Conservation (phyloP, 73 alveolate genomes). For the Tetrahymena malaccensis region DNA sequence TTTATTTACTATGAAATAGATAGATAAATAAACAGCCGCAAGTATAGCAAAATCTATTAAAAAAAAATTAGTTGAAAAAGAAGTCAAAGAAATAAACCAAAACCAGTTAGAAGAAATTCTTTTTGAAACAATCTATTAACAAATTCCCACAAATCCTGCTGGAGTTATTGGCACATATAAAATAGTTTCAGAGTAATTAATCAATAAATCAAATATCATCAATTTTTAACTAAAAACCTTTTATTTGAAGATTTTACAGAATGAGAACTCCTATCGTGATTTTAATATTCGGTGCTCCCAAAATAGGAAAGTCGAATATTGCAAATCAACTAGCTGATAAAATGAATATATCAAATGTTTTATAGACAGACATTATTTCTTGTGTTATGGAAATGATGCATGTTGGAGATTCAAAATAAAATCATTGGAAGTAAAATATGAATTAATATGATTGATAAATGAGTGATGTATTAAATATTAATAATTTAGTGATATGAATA, state of each 20-base stretch:
- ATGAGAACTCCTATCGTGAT: conserved; percentile 59
- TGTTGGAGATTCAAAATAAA: background rate
- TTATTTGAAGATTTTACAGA: conserved; percentile 35
- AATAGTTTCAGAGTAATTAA: conserved; percentile 54
- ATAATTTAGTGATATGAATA: background rate
- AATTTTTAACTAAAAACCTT: too few relatives aligned
- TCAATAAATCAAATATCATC: too few relatives aligned
- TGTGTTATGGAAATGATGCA: conserved; percentile 48
- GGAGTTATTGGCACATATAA: conserved; percentile 46
- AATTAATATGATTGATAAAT: background rate
- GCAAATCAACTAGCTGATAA: conserved; percentile 62
- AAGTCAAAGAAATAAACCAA: conserved; percentile 44
- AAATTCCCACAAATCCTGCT: conserved; percentile 25
- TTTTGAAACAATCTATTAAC: conserved; percentile 39
- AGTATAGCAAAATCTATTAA: conserved; percentile 57
- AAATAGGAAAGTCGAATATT: conserved; percentile 53
- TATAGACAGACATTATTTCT: conserved; percentile 50
- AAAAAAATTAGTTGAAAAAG: conserved; percentile 49
- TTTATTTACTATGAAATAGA: background rate
- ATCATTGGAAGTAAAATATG: background rate
- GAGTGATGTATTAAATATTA: background rate
- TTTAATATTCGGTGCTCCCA: conserved; percentile 59
- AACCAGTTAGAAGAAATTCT: conserved; percentile 44
- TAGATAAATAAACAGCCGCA: conserved; percentile 44
- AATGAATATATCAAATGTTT: conserved; percentile 57